Conservation (phyloP, 257 asterid genomes). For the Craterostigma plantagineum region DNA sequence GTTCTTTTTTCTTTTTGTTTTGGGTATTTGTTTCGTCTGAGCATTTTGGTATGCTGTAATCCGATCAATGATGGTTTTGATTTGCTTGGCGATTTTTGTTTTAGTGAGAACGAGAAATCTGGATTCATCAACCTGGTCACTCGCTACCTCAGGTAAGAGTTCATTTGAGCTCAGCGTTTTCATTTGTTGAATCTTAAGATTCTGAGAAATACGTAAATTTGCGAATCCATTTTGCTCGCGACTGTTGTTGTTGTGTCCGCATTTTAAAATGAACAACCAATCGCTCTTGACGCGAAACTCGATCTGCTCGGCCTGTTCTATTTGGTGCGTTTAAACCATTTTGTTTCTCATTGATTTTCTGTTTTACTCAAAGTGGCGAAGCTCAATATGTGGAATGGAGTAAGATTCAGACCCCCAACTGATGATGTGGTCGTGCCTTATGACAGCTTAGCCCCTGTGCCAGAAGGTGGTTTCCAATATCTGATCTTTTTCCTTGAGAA, state of each 20-base stretch:
- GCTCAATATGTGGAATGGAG: conserved; percentile 45
- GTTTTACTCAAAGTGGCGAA: conserved; percentile 30
- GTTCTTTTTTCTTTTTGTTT: background rate
- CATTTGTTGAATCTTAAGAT: no score
- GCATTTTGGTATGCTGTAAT: background rate
- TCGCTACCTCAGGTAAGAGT: conserved; percentile 70
- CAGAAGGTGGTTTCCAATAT: conserved; percentile 45
- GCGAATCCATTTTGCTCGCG: no score
- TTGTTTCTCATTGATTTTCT: conserved; percentile 7
- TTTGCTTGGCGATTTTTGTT: background rate
- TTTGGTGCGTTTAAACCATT: conserved; percentile 9
- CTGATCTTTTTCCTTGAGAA: background rate
- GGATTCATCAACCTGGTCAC: conserved; percentile 59
- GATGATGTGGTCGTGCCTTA: conserved; percentile 77
- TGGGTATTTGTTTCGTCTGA: background rate
- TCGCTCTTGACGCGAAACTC: no score
- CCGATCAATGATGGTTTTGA: background rate
- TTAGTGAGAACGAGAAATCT: conserved; percentile 80
- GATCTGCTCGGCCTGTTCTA: background rate
- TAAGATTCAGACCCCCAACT: conserved; percentile 53
- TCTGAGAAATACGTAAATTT: no score
- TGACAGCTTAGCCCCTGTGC: conserved; percentile 50
- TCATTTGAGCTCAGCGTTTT: no score
- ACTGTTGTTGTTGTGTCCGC: no score
- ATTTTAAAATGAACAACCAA: no score